phyloP scores from a whole-genome alignment of 1,139 yeast genomes.

The Pichia sp. region DNA sequence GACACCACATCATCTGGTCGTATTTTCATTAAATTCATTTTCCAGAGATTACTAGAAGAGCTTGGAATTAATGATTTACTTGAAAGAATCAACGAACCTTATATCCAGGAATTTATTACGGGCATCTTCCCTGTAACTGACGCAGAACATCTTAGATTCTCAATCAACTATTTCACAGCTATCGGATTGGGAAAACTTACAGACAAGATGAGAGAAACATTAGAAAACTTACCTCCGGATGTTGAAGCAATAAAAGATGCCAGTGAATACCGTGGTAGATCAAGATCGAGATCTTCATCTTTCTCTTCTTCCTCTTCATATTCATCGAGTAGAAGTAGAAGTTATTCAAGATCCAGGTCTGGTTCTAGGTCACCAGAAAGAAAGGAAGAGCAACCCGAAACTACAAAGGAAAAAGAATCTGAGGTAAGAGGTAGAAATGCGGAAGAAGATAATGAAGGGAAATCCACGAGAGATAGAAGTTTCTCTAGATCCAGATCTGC shows the following conservation, averaged over 20 bases:
- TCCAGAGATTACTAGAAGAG: conserved; percentile 80
- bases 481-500: conserved; percentile 14
- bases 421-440: background rate
- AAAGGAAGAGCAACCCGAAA: too few relatives aligned
- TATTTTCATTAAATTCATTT: conserved; percentile 75
- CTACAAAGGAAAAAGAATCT: too few relatives aligned
- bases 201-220: conserved; percentile 69
- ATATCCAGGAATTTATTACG: conserved; percentile 44
- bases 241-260: conserved; percentile 23
- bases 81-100: conserved; percentile 49
- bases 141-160: conserved; percentile 66
- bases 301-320: conserved; percentile 20
- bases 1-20: conserved; percentile 80
- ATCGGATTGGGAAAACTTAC: conserved; percentile 86
- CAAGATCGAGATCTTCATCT: conserved; percentile 23
- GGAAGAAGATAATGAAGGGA: background rate
- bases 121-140: conserved; percentile 49
- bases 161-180: conserved; percentile 91
- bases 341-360: conserved; percentile 20
- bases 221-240: conserved; percentile 39
- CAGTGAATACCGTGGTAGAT: conserved; percentile 13
- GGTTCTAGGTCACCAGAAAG: conserved; percentile 13
- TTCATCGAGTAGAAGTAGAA: conserved; percentile 2
- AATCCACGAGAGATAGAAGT: background rate
- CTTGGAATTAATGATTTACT: conserved; percentile 56